Percentiles rank a stretch among this genome's conserved stretches.
Conservation (phyloP, 495 filamentous ascomycete genomes). For the Aspergillus coremiiformis region DNA sequence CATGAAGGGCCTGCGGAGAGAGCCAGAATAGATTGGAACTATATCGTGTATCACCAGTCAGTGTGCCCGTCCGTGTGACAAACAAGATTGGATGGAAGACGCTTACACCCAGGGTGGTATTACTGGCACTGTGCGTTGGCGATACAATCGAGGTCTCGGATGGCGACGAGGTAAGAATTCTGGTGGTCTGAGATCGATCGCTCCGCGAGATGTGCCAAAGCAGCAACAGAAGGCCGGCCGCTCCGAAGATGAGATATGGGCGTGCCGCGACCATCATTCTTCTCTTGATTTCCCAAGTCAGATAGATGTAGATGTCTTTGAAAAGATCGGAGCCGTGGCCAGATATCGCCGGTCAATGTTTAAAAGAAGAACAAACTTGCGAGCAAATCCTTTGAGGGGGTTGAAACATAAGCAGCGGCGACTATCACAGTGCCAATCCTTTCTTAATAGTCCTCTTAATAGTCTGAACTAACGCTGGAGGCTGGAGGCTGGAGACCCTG, state of each 20-base stretch:
- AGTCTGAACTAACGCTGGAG: too few relatives aligned
- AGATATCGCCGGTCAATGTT: too few relatives aligned
- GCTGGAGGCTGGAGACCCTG: too few relatives aligned
- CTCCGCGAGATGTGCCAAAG: background rate
- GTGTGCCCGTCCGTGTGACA: background rate
- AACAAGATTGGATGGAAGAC: background rate
- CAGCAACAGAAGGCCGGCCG: background rate
- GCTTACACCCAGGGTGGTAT: constrained; percentile 4
- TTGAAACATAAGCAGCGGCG: too few relatives aligned
- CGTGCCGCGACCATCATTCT: background rate
- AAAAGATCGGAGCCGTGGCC: background rate
- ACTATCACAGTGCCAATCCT: too few relatives aligned
- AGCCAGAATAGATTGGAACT: constrained; percentile 16
- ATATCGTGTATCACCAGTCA: background rate
- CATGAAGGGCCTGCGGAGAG: constrained; percentile 12
- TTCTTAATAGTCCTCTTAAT: too few relatives aligned
- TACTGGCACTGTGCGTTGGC: background rate
- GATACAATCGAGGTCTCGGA: background rate
- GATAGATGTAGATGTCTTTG: too few relatives aligned
- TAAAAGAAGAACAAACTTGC: too few relatives aligned
- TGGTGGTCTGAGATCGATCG: background rate
- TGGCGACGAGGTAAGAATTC: background rate
- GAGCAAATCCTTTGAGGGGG: too few relatives aligned
- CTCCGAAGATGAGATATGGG: background rate
- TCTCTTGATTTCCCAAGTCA: too few relatives aligned